Evolutionary conservation across 805 yeast species (phyloP), one percentile per base, ranked within the genome.

Genomic region (Wickerhamiella galacta): DNA sequence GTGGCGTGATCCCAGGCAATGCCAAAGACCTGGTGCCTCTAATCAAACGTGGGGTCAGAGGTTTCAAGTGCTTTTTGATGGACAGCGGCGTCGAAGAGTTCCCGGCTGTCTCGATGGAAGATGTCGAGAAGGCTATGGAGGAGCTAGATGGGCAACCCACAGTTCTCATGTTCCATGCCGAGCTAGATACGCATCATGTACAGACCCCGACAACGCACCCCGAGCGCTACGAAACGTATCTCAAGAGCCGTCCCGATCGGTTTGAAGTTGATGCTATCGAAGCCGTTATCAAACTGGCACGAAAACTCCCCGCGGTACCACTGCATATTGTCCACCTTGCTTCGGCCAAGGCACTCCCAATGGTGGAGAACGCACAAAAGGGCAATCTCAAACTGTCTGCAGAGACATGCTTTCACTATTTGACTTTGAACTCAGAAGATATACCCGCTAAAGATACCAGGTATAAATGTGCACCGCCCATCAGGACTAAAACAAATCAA

Each of bases 71-170:
- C 23, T 87, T 85, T 46, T 56, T 87, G 57, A 82, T 85, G 46
- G 93, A 85, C 41, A 73, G 87, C 30, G 95, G 95, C 16, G 95
- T 87, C 9, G 92, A 80, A 35, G 96, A 85, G 55, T 85, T 87
- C 54, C 95, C 95, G 1, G 79, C 75, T 39, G 75, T 85, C 30
- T 63, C 61, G 26, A 65, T 75, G 6, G 49, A 49, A 2, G 73
- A 80, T 48, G 75, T 87, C 30, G 59, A 65, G 30, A 52, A 61
- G 33, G 94, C 92, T 7, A 64, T 85, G 67, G 51, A 61, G 18
- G 54, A 47, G 6, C 75, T 83, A 3, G 59, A 71, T 35, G 77
- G 69, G 11, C 53, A 66, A 28, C 65, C 70, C 16, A 77, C 95
- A 0, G 54, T 82, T 48, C 60, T 83, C 42, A 75, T 87, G 92